Evolutionary conservation across 164 flowering plant genomes (phyloP), one percentile per base, ranked within the genome.

Genomic region (Magnolia changhungtana): DNA sequence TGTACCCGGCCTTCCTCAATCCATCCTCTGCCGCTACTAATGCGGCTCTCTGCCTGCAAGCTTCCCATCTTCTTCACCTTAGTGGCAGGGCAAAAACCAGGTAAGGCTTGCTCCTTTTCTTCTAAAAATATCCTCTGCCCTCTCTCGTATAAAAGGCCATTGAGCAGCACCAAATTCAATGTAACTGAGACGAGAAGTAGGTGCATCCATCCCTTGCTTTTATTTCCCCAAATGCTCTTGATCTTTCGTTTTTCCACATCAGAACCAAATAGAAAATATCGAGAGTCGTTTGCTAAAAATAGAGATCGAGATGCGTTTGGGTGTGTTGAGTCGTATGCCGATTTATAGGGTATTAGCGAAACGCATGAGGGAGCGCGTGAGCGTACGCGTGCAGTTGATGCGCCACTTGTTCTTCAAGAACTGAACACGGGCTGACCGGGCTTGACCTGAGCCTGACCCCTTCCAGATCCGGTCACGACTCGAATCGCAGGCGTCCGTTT

Each of bases 61-160:
- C 67, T 67, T 10, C 77, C 77, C 77, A 67, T 67, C 16, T 16
- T 52, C 63, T 67, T 27, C 29, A 24, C 59, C 16, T 27, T 7
- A 20, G 21, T 29, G 49, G n/a, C 45, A 0, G 59, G 8, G 59
- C 59, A 55, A 55, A 5, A 55, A 2, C 16, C 16, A 31, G 37
- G 37, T 4, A 31, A 31, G 4, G 1, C 3, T 4, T 31, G 37
- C 16, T 55, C 59, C 8, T 55, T 8, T 7, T 55, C 59, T 55
- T 16, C 59, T 1, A 0, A 16, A 55, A 55, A 55, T 55, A 16
- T 16, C 59, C 59, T 55, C 2, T 16, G 11, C 59, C 59, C 59
- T 31, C 37, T 31, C 37, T 31, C 37, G 59, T 55, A 55, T 16
- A 55, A 16, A 55, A 16, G 10, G 11, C 10, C 14, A 1, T 16